Evolutionary conservation across 164 flowering plant species (phyloP).

Genomic region (Echeveria elegans): DNA sequence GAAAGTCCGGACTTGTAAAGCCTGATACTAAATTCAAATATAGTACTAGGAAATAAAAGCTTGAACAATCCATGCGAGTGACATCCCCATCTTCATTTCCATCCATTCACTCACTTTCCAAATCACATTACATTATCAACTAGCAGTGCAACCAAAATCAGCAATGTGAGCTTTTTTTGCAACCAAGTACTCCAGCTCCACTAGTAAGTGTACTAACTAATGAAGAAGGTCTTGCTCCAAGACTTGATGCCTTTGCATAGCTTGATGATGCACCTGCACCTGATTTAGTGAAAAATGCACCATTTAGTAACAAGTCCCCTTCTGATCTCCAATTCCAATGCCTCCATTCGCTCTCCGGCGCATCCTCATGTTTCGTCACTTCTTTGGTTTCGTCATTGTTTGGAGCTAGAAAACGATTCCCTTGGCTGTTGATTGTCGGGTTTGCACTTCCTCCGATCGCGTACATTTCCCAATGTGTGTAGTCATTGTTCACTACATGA

Average conservation of each 20-base stretch:
- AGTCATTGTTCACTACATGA: constrained; percentile 11
- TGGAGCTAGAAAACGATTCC: constrained; percentile 7
- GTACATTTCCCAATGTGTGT: constrained; percentile 10
- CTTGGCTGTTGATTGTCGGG: constrained; percentile 11
- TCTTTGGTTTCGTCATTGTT: constrained; percentile 3
- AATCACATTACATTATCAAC: not conserved
- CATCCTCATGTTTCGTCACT: constrained; percentile 10
- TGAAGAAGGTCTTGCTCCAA: constrained; percentile 8
- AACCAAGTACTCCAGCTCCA: constrained; percentile 4
- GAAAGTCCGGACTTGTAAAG: not conserved
- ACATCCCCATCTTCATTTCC: not conserved
- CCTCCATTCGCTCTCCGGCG: constrained; percentile 10
- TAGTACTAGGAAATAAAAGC: too few species aligned
- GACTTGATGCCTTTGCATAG: constrained; percentile 7
- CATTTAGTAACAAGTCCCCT: constrained; percentile 9
- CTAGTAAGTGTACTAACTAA: not conserved
- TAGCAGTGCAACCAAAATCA: not conserved
- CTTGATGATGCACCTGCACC: constrained; percentile 10
- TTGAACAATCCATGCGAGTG: not conserved
- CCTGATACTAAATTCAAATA: too few species aligned
- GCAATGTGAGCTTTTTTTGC: constrained; percentile 9
- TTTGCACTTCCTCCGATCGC: constrained; percentile 9
- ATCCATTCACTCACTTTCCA: not conserved
- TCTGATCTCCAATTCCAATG: constrained; percentile 12
- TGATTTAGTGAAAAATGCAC: constrained; percentile 7